Evolutionary conservation across 2,329 filamentous ascomycete species (phyloP), one percentile per base, ranked within the genome.

Genomic region (Fusarium sp.): DNA sequence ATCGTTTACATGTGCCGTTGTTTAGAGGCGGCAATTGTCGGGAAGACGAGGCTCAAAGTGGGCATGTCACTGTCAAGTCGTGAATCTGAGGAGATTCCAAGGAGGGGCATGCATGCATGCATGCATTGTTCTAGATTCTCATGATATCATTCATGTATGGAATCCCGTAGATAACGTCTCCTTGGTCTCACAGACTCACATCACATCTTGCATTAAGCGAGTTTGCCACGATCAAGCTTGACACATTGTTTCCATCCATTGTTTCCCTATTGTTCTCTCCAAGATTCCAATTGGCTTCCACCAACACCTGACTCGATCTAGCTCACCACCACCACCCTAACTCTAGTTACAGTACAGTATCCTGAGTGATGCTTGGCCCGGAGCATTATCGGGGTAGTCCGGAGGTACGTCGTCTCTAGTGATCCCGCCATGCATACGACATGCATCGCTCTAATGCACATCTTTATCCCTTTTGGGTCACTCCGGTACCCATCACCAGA

Each of bases 21-120:
- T 52, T 18, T 58, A 53, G 41, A 36, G 31, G 45, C 66, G 66
- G 66, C 66, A 69, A 63, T 63, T 69, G 48, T 69, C 66, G 66
- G 66, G 66, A 66, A 69, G 66, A 66, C 29, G 56, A 69, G 66
- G 66, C 47, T 63, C 54, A 62, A 68, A 67, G 43, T 20, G 49
- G 43, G 20, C 33, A 36, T 37, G 35, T 31, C 37, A 31, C 21
- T n/a, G 20, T 31, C 29, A 33, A 33, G 14, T 14, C 31, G 31
- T 33, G 20, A 36, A n/a, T 41, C 40, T 35, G 43, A 50, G 56
- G 63, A 62, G 63, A 57, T 66, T 62, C 63, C 62, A 62, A 62
- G 52, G 27, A 40, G 35, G 41, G 58, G 27, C 31, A 5, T 13
- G 33, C 18, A 14, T 57, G 25, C 23, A 25, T 25, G 60, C 33